phyloP scores from a whole-genome alignment of 192 early-diverging fungal species.

The Funneliformis geosporum region DNA sequence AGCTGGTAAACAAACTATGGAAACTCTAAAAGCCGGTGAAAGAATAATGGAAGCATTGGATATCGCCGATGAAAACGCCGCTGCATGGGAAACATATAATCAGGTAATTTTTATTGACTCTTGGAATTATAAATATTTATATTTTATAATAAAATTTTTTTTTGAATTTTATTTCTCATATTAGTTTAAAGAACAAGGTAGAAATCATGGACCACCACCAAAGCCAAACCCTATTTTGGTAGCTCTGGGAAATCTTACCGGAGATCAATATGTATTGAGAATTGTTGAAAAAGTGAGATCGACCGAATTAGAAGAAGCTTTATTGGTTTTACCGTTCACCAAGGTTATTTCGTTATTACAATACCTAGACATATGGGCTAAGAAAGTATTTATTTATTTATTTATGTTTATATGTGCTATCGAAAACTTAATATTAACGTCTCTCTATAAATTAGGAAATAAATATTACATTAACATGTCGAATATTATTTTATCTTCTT shows the following conservation, averaged over 20 bases:
- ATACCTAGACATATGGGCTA: conserved; percentile 81
- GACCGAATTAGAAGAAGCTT: conserved; percentile 84
- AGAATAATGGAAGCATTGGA: conserved; percentile 91
- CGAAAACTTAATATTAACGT: neutral
- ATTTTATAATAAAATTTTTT: neutral
- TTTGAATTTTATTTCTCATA: neutral
- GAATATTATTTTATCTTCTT: conserved; percentile 84
- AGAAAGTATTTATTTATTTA: conserved; percentile 51
- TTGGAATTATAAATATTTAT: neutral
- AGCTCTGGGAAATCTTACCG: conserved; percentile 59
- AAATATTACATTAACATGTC: conserved; percentile 78
- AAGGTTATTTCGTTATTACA: conserved; percentile 77
- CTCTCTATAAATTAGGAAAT: conserved; percentile 51
- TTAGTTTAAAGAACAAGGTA: conserved; percentile 43
- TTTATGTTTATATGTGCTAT: neutral
- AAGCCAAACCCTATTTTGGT: conserved; percentile 65
- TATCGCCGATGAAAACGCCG: conserved; percentile 80
- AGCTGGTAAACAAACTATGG: conserved; percentile 88
- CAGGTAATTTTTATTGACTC: conserved; percentile 38
- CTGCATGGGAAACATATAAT: conserved; percentile 66
- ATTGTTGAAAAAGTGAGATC: conserved; percentile 77
- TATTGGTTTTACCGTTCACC: conserved; percentile 85
- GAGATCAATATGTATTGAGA: conserved; percentile 81
- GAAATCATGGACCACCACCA: conserved; percentile 48
- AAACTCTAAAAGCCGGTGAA: conserved; percentile 96